Evolutionary conservation across 495 filamentous ascomycete genomes (phyloP).

Genomic region (Coniosporium apollinis): DNA sequence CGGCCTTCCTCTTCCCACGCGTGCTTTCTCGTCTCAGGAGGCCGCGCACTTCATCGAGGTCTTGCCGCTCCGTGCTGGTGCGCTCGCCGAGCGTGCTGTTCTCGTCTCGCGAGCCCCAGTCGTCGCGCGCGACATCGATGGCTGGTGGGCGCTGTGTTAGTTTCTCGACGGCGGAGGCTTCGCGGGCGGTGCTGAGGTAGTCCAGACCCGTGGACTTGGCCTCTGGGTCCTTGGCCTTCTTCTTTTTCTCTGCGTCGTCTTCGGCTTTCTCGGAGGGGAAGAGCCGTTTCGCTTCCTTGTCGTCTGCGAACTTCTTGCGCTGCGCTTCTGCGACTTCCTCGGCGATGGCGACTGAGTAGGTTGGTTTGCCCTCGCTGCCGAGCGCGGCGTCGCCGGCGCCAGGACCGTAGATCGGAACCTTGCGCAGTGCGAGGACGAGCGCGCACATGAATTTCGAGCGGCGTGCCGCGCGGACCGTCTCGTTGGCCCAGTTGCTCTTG

Average conservation of each 20-base stretch:
- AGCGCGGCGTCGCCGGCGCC: slow-evolving; percentile 52
- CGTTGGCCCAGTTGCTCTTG: slow-evolving; percentile 93
- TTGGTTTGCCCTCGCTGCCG: slow-evolving; percentile 51
- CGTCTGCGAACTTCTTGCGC: slow-evolving; percentile 39
- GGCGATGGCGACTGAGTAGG: slow-evolving; percentile 55
- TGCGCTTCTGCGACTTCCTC: slow-evolving; percentile 44
- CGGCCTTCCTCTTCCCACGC: slow-evolving; percentile 13
- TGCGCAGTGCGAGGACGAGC: slow-evolving; percentile 67
- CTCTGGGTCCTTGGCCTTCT: slow-evolving; percentile 12
- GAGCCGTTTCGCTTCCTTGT: slow-evolving; percentile 46
- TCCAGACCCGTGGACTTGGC: slow-evolving; percentile 11
- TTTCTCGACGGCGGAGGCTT: slow-evolving; percentile 1
- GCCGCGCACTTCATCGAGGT: slow-evolving; percentile 17
- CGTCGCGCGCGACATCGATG: slow-evolving; percentile 12
- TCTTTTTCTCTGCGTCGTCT: too few relatives aligned
- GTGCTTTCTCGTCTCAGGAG: slow-evolving; percentile 15
- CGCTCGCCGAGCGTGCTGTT: slow-evolving; percentile 13
- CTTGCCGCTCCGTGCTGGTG: slow-evolving; percentile 10
- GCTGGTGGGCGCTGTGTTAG: slow-evolving; percentile 5
- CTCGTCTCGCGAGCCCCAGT: slow-evolving; percentile 10
- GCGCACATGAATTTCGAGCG: slow-evolving; percentile 96
- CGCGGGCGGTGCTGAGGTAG: slow-evolving; percentile 5
- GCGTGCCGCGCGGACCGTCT: slow-evolving; percentile 60
- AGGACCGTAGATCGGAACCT: slow-evolving; percentile 71
- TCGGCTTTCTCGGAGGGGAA: slow-evolving; percentile 30